phyloP scores from a whole-genome alignment of 2,329 filamentous ascomycete species.

The Trichoderma lentiforme region DNA sequence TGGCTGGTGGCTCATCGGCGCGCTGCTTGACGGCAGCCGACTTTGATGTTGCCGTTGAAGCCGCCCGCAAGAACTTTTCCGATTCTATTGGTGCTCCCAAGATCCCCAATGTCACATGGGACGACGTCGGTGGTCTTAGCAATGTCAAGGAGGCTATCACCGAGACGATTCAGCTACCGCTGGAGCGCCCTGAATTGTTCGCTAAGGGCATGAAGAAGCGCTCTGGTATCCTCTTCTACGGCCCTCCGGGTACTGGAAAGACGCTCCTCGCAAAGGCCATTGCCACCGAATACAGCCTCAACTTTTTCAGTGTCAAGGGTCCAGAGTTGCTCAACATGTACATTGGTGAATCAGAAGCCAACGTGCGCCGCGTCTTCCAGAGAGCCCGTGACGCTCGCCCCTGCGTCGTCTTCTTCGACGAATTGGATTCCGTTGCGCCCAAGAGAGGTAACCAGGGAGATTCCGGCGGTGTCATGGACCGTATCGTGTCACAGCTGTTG shows the following conservation, averaged over 20 bases:
- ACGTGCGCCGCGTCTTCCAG: slow-evolving; percentile 86
- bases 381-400: slow-evolving; percentile 79
- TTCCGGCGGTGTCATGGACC: slow-evolving; percentile 96
- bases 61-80: slow-evolving; percentile 95
- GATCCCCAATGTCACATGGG: slow-evolving; percentile 95
- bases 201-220: slow-evolving; percentile 98
- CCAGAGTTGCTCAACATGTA: slow-evolving; percentile 95
- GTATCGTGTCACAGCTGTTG: slow-evolving; percentile 90
- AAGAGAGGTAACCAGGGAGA: slow-evolving; percentile 97
- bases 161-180: slow-evolving; percentile 91
- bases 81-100: slow-evolving; percentile 96
- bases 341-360: slow-evolving; percentile 90
- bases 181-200: slow-evolving; percentile 89
- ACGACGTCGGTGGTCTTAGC: slow-evolving; percentile 87
- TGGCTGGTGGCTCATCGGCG: slow-evolving; percentile 78
- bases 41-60: slow-evolving; percentile 90
- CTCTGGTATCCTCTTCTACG: slow-evolving; percentile 88
- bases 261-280: slow-evolving; percentile 91
- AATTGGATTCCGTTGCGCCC: slow-evolving; percentile 88
- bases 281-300: slow-evolving; percentile 87
- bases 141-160: slow-evolving; percentile 97
- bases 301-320: slow-evolving; percentile 92
- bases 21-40: slow-evolving; percentile 77
- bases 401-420: slow-evolving; percentile 91
- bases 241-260: slow-evolving; percentile 87